Percentiles rank a stretch among this genome's conserved stretches.
These are phyloP conservation scores for Hevea brasiliensis DNA, from an alignment of 345 rosid genomes.

Conservation along the genomic window DNA sequence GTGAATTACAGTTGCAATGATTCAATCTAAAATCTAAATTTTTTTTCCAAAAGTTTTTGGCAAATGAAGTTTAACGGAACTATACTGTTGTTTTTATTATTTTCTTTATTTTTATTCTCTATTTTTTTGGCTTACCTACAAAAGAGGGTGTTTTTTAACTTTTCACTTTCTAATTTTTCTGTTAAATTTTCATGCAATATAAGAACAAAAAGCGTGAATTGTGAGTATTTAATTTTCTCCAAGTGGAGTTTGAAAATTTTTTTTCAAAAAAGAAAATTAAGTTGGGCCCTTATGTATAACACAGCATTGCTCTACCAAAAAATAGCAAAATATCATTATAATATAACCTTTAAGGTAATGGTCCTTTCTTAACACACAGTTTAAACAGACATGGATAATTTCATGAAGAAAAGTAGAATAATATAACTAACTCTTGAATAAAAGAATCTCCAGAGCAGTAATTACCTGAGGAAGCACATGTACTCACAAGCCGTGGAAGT, in stretches of 20 bases:
- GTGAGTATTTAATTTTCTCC: too few species aligned
- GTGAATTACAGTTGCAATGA: too few species aligned
- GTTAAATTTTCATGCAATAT: too few species aligned
- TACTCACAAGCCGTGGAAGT: slow-evolving; percentile 64
- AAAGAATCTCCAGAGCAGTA: slow-evolving; percentile 9
- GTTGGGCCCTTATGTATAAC: neutral
- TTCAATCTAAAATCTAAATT: too few species aligned
- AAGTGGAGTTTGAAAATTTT: too few species aligned
- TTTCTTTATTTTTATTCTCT: too few species aligned
- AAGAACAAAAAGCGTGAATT: neutral
- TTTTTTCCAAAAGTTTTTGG: too few species aligned
- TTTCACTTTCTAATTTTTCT: too few species aligned
- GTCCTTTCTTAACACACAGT: neutral
- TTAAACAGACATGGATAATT: neutral
- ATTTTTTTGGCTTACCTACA: too few species aligned
- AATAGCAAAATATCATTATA: neutral
- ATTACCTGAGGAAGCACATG: slow-evolving; percentile 77
- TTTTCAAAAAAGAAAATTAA: neutral
- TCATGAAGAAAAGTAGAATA: neutral
- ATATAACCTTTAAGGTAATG: neutral
- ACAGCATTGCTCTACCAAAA: neutral
- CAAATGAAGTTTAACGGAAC: too few species aligned
- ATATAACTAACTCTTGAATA: neutral
- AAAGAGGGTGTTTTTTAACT: too few species aligned
- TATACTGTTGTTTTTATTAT: too few species aligned